phyloP scores from a whole-genome alignment of 108 stramenopile species.

The Bacterosira constricta region DNA sequence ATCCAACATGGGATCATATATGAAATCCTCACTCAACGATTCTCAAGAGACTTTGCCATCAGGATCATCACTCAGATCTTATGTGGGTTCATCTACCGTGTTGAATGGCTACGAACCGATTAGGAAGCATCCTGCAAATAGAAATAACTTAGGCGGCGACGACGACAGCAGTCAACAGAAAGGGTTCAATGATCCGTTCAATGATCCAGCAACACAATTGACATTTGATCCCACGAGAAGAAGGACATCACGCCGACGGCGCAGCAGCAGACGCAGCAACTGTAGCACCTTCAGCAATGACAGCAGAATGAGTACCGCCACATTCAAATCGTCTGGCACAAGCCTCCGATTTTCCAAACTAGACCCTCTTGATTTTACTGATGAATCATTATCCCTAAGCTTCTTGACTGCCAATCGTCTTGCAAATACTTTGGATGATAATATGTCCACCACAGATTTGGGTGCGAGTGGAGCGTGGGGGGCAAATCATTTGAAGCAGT shows the following conservation, averaged over 20 bases:
- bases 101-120: no score
- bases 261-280: neutral
- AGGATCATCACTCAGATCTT: no score
- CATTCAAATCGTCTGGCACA: neutral
- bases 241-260: neutral
- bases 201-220: no score
- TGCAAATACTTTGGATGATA: conserved; percentile 4
- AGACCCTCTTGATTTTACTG: no score
- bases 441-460: conserved; percentile 4
- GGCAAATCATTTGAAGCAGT: neutral
- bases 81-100: no score
- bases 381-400: conserved; percentile 15
- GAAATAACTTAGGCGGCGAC: no score
- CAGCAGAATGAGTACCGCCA: neutral
- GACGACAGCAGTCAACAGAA: no score
- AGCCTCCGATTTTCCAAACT: neutral
- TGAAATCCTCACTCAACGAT: no score
- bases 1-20: no score
- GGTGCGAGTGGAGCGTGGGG: neutral
- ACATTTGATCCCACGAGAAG: neutral
- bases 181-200: no score
- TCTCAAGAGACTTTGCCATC: no score
- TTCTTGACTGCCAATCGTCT: conserved; percentile 20
- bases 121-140: no score
- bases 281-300: neutral